Evolutionary conservation across 23 red algal genomes (phyloP).

Genomic region (Gracilariopsis chorda): DNA sequence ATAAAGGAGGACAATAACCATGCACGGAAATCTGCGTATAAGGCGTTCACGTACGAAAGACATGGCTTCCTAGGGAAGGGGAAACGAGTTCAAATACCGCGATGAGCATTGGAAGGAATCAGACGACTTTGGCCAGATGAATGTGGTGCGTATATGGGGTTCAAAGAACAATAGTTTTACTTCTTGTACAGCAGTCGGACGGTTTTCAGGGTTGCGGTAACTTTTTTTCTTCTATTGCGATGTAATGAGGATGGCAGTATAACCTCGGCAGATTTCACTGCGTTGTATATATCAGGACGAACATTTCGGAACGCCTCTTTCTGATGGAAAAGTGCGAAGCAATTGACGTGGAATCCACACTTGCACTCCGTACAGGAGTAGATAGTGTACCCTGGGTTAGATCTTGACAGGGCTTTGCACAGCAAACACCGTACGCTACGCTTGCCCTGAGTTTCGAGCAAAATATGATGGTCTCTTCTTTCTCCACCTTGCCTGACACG

Average conservation of each 20-base stretch:
- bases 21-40: neutral
- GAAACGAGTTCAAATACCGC: neutral
- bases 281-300: neutral
- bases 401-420: neutral
- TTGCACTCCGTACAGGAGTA: neutral
- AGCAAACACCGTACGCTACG: neutral
- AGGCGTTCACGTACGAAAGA: neutral
- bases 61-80: neutral
- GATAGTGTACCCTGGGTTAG: neutral
- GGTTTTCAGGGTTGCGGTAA: neutral
- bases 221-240: neutral
- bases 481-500: too few species aligned
- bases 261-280: neutral
- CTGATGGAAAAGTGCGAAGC: neutral
- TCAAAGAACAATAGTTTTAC: neutral
- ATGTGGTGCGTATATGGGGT: neutral
- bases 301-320: neutral
- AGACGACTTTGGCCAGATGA: neutral
- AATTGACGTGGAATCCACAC: neutral
- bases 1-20: neutral
- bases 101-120: neutral
- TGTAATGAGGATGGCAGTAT: neutral
- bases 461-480: too few species aligned
- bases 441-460: neutral
- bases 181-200: neutral